These are phyloP conservation scores for Chalciporus sp. DNA, from an alignment of 1,284 basidiomycete species.

Conservation along the genomic window DNA sequence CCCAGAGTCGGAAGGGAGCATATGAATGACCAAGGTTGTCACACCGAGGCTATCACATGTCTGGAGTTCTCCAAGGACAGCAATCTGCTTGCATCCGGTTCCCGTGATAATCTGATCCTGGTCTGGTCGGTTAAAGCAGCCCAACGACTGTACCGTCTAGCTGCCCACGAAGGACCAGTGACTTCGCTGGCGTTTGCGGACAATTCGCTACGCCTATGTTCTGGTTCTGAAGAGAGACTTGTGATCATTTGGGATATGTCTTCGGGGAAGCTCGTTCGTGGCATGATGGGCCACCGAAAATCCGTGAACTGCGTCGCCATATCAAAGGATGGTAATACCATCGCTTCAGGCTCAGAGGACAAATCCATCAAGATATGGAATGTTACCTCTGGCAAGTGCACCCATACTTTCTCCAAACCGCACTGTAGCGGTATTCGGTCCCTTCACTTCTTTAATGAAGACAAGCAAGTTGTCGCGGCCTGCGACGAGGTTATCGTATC, in stretches of 20 bases:
- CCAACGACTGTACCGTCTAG: conserved; percentile 12
- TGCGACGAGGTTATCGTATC: conserved; percentile 15
- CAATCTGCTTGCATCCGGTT: conserved; percentile 24
- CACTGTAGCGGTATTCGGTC: conserved; percentile 16
- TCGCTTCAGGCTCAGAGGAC: conserved; percentile 25
- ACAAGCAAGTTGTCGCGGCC: conserved; percentile 12
- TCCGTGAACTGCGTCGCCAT: conserved; percentile 21
- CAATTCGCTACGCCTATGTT: conserved; percentile 17
- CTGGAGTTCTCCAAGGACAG: conserved; percentile 27
- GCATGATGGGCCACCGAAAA: conserved; percentile 21
- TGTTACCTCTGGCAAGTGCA: conserved; percentile 15
- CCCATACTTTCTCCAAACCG: conserved; percentile 17
- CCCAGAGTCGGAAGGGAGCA: conserved; percentile 25
- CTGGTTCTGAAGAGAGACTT: conserved; percentile 26
- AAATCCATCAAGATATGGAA: conserved; percentile 28
- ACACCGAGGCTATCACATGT: conserved; percentile 16
- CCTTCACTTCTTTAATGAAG: conserved; percentile 17
- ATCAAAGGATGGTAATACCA: conserved; percentile 14
- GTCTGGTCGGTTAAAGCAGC: conserved; percentile 21
- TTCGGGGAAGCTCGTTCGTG: conserved; percentile 17
- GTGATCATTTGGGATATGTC: conserved; percentile 24
- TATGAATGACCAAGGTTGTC: conserved; percentile 20
- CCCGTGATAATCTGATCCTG: conserved; percentile 21
- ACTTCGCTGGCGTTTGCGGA: conserved; percentile 15
- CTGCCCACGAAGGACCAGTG: conserved; percentile 23